Percentiles rank a stretch among this genome's conserved stretches.
Conservation (phyloP, 2,329 filamentous ascomycete genomes). For the Penicillium palitans region DNA sequence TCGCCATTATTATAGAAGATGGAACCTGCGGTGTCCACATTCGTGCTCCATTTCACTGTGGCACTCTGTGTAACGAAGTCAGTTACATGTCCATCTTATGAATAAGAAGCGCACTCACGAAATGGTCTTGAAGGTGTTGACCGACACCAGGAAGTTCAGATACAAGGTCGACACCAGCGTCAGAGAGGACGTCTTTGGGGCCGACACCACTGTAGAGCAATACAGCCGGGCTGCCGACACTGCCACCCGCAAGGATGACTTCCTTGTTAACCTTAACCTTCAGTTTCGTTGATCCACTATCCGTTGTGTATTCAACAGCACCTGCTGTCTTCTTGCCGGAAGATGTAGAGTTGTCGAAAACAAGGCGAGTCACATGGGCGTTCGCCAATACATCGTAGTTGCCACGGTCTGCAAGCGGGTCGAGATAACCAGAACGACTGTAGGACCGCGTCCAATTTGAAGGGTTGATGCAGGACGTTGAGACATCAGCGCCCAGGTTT, state of each 20-base stretch:
- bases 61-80: constrained; percentile 26
- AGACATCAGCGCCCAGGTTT: constrained; percentile 35
- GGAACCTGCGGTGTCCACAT: constrained; percentile 32
- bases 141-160: constrained; percentile 52
- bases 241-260: constrained; percentile 49
- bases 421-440: constrained; percentile 38
- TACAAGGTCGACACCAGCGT: constrained; percentile 47
- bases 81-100: background rate
- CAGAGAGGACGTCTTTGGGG: constrained; percentile 46
- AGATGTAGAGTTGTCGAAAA: constrained; percentile 31
- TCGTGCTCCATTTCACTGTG: constrained; percentile 31
- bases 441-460: constrained; percentile 40
- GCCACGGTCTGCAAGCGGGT: constrained; percentile 32
- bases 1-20: constrained; percentile 30
- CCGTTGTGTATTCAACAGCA: constrained; percentile 35
- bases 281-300: constrained; percentile 29
- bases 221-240: constrained; percentile 57
- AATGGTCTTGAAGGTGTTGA: constrained; percentile 54
- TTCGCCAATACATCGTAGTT: constrained; percentile 38
- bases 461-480: constrained; percentile 38
- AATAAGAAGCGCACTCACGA: constrained; percentile 20
- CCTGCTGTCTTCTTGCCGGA: constrained; percentile 31
- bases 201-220: constrained; percentile 64
- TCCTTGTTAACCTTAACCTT: constrained; percentile 31
- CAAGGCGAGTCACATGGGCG: constrained; percentile 33